These are phyloP conservation scores for Rhodotorula sp. DNA, from an alignment of 1,284 basidiomycete genomes.

Conservation along the genomic window DNA sequence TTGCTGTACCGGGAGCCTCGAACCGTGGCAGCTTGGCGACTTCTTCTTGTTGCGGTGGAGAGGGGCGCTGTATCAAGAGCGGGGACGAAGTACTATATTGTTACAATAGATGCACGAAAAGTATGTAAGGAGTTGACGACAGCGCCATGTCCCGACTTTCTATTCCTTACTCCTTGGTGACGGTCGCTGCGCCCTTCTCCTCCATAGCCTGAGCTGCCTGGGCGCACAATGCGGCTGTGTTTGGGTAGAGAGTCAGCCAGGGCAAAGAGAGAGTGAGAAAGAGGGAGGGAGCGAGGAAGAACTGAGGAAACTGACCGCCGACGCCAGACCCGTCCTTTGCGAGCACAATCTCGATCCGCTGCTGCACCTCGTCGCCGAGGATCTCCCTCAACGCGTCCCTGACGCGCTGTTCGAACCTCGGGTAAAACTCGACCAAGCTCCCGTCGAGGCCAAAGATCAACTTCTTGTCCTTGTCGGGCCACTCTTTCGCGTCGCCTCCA, in stretches of 20 bases:
- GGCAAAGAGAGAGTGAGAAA: not conserved
- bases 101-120: not conserved
- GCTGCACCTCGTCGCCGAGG: conserved; percentile 75
- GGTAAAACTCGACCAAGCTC: conserved; percentile 87
- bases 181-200: conserved; percentile 24
- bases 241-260: not conserved
- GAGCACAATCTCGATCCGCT: conserved; percentile 76
- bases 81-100: not conserved
- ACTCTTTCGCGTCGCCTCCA: conserved; percentile 56
- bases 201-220: conserved; percentile 39
- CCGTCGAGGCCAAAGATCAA: conserved; percentile 85
- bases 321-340: conserved; percentile 98
- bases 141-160: not conserved
- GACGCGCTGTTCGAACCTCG: conserved; percentile 72
- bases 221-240: conserved; percentile 35
- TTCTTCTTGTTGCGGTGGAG: no score
- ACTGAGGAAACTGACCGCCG: conserved; percentile 53
- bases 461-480: conserved; percentile 52
- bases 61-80: no score
- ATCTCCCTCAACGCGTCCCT: conserved; percentile 70
- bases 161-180: conserved; percentile 10
- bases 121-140: no score
- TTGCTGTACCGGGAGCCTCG: no score
- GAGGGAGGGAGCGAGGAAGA: not conserved
- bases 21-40: no score